Percentiles rank a stretch among this genome's conserved stretches.
Evolutionary conservation across 176 grass and related monocot genomes (phyloP).

Genomic region (Chloris gayana): DNA sequence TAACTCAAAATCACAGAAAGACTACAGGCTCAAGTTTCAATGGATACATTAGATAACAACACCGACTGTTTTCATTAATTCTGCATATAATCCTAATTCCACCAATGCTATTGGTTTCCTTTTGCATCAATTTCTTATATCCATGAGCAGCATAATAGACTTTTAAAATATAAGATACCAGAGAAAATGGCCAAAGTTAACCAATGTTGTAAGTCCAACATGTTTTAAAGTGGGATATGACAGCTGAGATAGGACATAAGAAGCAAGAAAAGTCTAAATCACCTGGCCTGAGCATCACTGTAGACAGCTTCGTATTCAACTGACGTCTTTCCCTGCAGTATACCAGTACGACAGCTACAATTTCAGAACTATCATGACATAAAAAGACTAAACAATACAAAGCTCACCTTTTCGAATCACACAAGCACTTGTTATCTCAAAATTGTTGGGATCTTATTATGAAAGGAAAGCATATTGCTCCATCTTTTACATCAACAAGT

Average conservation of each 20-base stretch:
- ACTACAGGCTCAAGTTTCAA: not conserved
- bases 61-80: too few relatives aligned
- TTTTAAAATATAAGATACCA: too few relatives aligned
- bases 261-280: constrained; percentile 36
- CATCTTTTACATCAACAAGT: not conserved
- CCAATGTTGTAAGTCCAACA: not conserved
- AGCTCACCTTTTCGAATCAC: constrained; percentile 15
- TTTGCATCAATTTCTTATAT: not conserved
- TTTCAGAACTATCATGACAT: constrained; percentile 28
- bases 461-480: not conserved
- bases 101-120: too few relatives aligned
- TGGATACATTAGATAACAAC: too few relatives aligned
- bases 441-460: not conserved
- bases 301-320: constrained; percentile 71
- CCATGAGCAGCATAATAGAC: not conserved
- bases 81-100: too few relatives aligned
- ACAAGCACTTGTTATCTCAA: constrained; percentile 17
- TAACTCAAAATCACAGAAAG: constrained; percentile 3
- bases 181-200: not conserved
- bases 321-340: constrained; percentile 70
- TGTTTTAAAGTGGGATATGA: too few relatives aligned
- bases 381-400: constrained; percentile 15
- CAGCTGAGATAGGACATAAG: not conserved
- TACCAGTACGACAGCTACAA: not conserved
- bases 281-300: constrained; percentile 86